Evolutionary conservation across 2,329 filamentous ascomycete species (phyloP).

Genomic region (Clarireedia paspali): DNA sequence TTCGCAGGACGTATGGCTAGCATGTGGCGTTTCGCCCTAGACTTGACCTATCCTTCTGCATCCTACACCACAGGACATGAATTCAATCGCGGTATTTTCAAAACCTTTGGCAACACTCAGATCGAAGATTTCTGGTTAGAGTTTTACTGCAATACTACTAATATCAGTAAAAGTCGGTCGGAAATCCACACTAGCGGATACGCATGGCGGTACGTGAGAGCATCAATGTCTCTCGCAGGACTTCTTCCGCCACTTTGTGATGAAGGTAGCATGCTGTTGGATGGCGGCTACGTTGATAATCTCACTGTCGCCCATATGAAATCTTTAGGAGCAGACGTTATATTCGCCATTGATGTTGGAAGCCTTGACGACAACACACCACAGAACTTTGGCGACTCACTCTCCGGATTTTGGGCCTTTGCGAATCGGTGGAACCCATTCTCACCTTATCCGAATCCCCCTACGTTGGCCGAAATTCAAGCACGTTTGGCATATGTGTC

Average conservation of each 20-base stretch:
- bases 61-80: slow-evolving; percentile 98
- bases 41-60: slow-evolving; percentile 90
- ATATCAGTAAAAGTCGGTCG: slow-evolving; percentile 86
- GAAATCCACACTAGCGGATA: slow-evolving; percentile 96
- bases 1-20: slow-evolving; percentile 98
- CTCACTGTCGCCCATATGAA: slow-evolving; percentile 97
- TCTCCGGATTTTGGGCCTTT: slow-evolving; percentile 92
- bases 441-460: slow-evolving; percentile 79
- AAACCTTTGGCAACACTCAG: slow-evolving; percentile 91
- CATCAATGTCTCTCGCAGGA: slow-evolving; percentile 93
- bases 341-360: slow-evolving; percentile 94
- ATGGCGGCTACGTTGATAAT: slow-evolving; percentile 96
- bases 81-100: slow-evolving; percentile 98
- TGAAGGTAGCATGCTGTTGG: slow-evolving; percentile 91
- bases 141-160: slow-evolving; percentile 98
- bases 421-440: slow-evolving; percentile 97
- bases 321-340: slow-evolving; percentile 80
- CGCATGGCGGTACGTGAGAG: slow-evolving; percentile 93
- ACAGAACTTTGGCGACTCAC: slow-evolving; percentile 85
- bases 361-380: slow-evolving; percentile 86
- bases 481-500: slow-evolving; percentile 90
- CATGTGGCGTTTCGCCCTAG: slow-evolving; percentile 96
- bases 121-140: slow-evolving; percentile 99
- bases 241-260: slow-evolving; percentile 90
- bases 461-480: slow-evolving; percentile 92